phyloP scores from a whole-genome alignment of 805 yeast genomes.

The Ogataea nakhonphanomensis region DNA sequence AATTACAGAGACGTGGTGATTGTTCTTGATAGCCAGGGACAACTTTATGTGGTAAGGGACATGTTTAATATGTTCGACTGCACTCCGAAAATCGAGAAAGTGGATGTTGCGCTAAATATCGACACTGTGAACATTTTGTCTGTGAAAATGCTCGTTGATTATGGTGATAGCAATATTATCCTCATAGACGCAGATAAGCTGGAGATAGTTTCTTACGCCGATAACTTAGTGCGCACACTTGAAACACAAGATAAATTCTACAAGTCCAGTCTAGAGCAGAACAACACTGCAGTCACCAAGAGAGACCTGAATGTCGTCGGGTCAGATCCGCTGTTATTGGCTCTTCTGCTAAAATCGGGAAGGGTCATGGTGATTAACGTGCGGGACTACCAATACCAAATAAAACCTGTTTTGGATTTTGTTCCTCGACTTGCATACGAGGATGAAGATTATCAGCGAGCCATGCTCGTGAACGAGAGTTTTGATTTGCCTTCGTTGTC shows the following conservation, averaged over 20 bases:
- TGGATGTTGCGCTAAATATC: slow-evolving; percentile 7
- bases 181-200: slow-evolving; percentile 19
- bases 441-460: slow-evolving; percentile 21
- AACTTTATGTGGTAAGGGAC: slow-evolving; percentile 21
- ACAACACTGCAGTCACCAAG: slow-evolving; percentile 11
- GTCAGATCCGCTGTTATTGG: slow-evolving; percentile 29
- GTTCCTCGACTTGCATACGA: slow-evolving; percentile 21
- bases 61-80: slow-evolving; percentile 17
- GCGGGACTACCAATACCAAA: slow-evolving; percentile 27
- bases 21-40: slow-evolving; percentile 23
- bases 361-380: slow-evolving; percentile 42
- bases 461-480: slow-evolving; percentile 9
- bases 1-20: slow-evolving; percentile 29
- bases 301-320: slow-evolving; percentile 26
- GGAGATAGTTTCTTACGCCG: slow-evolving; percentile 21
- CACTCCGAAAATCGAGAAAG: slow-evolving; percentile 4
- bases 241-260: slow-evolving; percentile 17
- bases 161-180: slow-evolving; percentile 28
- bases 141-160: slow-evolving; percentile 28
- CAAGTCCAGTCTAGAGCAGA: slow-evolving; percentile 25
- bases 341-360: slow-evolving; percentile 37
- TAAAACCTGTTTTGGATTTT: slow-evolving; percentile 20
- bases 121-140: slow-evolving; percentile 13
- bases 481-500: slow-evolving; percentile 29
- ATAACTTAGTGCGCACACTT: slow-evolving; percentile 4